These are phyloP conservation scores for Crithidia thermophila DNA, from an alignment of 208 protist species.

Conservation along the genomic window DNA sequence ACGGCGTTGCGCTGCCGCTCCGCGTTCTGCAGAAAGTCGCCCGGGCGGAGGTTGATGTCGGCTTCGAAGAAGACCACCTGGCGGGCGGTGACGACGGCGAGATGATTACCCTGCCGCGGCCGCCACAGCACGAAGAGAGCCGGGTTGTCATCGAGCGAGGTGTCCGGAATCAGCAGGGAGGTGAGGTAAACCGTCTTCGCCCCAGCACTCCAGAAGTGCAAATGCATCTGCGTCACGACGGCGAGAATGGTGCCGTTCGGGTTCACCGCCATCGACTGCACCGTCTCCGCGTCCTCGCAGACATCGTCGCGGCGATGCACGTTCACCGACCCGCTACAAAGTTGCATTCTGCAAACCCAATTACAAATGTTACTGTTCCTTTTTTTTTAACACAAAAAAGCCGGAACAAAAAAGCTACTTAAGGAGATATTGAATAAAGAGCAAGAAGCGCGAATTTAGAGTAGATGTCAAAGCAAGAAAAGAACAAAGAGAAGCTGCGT, in stretches of 20 bases:
- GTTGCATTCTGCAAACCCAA: conserved; percentile 12
- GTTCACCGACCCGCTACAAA: conserved; percentile 22
- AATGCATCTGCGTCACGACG: conserved; percentile 52
- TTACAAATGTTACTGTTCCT: not conserved
- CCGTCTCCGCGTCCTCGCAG: conserved; percentile 33
- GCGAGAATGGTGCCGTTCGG: conserved; percentile 40
- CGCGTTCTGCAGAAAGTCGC: conserved; percentile 9
- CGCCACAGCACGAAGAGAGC: conserved; percentile 68
- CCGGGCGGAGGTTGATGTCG: conserved; percentile 25
- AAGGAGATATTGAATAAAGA: not conserved
- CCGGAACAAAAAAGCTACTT: not conserved
- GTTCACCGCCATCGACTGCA: conserved; percentile 48
- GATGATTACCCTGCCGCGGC: conserved; percentile 32
- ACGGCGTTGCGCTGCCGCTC: conserved; percentile 12
- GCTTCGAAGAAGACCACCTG: conserved; percentile 61
- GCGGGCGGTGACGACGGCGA: conserved; percentile 61
- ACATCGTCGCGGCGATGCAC: conserved; percentile 29
- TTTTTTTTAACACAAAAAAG: not conserved
- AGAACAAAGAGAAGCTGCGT: no score
- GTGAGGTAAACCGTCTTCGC: conserved; percentile 44
- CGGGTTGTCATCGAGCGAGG: conserved; percentile 50
- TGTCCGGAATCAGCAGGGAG: conserved; percentile 40
- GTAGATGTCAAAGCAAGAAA: no score
- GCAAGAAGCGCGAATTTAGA: no score
- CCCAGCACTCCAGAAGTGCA: conserved; percentile 61